Evolutionary conservation across 805 yeast genomes (phyloP).

Genomic region (Kodamaea neixiangensis): DNA sequence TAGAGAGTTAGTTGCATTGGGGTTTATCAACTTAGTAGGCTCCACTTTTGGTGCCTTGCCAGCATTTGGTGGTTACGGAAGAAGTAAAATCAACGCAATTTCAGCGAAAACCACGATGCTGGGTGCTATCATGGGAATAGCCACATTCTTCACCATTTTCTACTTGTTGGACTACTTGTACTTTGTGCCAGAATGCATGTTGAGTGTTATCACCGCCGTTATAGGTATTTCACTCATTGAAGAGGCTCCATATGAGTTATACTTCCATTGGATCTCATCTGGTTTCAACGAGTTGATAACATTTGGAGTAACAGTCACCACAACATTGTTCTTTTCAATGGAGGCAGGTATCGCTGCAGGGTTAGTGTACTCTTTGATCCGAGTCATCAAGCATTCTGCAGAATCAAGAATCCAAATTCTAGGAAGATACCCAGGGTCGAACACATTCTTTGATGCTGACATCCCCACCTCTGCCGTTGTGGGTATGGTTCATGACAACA

Average conservation of each 20-base stretch:
- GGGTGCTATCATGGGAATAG: constrained; percentile 80
- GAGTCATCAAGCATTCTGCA: constrained; percentile 80
- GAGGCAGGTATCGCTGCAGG: constrained; percentile 93
- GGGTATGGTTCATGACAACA: neutral
- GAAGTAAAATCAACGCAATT: constrained; percentile 84
- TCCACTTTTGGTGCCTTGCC: constrained; percentile 76
- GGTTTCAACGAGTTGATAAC: constrained; percentile 80
- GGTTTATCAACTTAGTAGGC: constrained; percentile 67
- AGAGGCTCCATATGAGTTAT: constrained; percentile 79
- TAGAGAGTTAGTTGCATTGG: constrained; percentile 88
- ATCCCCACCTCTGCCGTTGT: constrained; percentile 17
- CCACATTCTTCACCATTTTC: constrained; percentile 65
- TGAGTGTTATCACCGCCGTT: constrained; percentile 76
- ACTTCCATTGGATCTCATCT: constrained; percentile 67
- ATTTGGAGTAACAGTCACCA: constrained; percentile 60
- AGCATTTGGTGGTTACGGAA: constrained; percentile 93
- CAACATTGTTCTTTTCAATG: constrained; percentile 70
- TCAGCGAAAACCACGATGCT: constrained; percentile 82
- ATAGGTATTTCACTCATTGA: constrained; percentile 68
- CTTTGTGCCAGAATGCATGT: constrained; percentile 74
- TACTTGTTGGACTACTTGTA: constrained; percentile 64
- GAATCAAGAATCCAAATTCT: constrained; percentile 82
- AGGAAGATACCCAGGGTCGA: constrained; percentile 53
- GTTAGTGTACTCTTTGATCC: constrained; percentile 70
- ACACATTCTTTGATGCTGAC: constrained; percentile 44